Evolutionary conservation across 257 asterid species (phyloP), one percentile per base, ranked within the genome.

Genomic region (Ehretia macrophylla): DNA sequence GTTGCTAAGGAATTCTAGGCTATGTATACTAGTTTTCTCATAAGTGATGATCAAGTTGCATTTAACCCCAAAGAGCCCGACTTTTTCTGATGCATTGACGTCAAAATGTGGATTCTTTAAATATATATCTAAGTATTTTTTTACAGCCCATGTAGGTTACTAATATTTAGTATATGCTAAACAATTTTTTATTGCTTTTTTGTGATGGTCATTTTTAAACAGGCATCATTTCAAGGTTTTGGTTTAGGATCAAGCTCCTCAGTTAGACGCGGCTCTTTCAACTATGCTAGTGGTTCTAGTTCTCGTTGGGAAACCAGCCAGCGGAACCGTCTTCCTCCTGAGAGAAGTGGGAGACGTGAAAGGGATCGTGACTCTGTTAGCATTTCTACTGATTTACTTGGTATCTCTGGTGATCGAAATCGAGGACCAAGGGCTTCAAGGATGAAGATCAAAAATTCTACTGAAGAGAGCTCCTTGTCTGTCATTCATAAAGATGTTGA

Each of bases 401-500:
- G 90, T 66, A 57, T 73, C 52, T 63, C 89, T 51, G 82, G 77
- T 72, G 97, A 89, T 60, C 87, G 95, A 55, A 89, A 89, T 74
- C 75, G 96, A 66, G 99, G 99, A 48, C 97, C 97, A n/a, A 87
- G 99, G 79, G 88, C 96, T 70, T 80, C 80, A 59, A 93, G 83
- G 77, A 89, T 87, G 39, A 87, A 75, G 71, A 72, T 60, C 79
- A 86, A 78, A 76, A 81, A 47, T 68, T 62, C 74, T 39, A 56
- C 83, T 27, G 97, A 87, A 60, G 97, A 87, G 35, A 85, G 73
- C 56, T 72, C 89, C n/a, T 70, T 87, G 13, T 71, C 84, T 59
- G 83, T 70, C 58, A 69, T 71, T 64, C 51, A 9, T 42, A 85
- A 73, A 66, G 90, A 79, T 68, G 78, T 68, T 75, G 91, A 83